Percentiles rank a stretch among this genome's conserved stretches.
Conservation (phyloP, 2,329 filamentous ascomycete species). For the Cladosporium sp. region DNA sequence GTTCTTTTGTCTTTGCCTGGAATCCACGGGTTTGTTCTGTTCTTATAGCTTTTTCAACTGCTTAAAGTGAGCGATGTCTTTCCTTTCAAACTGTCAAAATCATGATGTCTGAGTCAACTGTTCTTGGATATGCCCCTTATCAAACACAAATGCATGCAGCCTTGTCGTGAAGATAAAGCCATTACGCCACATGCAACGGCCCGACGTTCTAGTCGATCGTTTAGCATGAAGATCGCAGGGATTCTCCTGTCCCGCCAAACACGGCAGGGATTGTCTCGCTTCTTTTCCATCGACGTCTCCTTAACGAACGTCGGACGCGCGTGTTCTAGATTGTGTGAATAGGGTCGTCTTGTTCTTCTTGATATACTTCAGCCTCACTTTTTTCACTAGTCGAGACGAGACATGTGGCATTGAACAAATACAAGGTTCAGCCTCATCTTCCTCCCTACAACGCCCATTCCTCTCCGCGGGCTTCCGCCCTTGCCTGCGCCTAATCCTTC, state of each 20-base stretch:
- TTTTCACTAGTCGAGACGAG: not conserved
- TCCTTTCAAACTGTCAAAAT: no score
- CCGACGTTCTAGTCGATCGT: slow-evolving; percentile 6
- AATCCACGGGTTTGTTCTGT: no score
- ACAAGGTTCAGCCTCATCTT: not conserved
- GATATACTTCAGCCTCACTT: not conserved
- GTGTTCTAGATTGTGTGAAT: not conserved
- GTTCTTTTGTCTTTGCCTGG: no score
- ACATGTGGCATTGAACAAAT: slow-evolving; percentile 4
- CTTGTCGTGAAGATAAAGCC: slow-evolving; percentile 9
- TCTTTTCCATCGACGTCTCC: slow-evolving; percentile 2
- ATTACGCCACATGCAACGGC: slow-evolving; percentile 12
- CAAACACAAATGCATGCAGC: no score
- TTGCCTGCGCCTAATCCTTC: not conserved
- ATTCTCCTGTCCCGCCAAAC: slow-evolving; percentile 7
- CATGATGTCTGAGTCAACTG: no score
- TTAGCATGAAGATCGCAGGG: not conserved
- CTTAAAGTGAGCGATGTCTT: no score
- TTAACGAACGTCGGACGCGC: not conserved
- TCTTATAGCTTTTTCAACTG: no score
- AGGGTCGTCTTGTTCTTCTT: not conserved
- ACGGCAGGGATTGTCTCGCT: not conserved
- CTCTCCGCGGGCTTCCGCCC: slow-evolving; percentile 9
- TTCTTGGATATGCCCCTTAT: no score
- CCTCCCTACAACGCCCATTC: not conserved